Evolutionary conservation across 768 basidiomycete species (phyloP).

Genomic region (Mycena filopes): DNA sequence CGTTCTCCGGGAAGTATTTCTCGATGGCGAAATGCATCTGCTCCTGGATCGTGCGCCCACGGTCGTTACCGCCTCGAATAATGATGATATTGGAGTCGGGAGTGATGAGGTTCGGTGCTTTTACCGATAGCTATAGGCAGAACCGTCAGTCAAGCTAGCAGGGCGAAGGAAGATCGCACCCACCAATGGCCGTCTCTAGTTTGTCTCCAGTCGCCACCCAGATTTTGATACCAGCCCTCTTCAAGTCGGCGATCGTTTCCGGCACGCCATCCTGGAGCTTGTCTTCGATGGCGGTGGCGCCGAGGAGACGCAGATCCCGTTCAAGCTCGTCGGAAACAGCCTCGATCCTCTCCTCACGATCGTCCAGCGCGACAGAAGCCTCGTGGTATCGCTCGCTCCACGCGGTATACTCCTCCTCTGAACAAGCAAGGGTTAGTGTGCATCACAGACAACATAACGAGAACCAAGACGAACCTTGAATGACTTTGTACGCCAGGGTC

Average conservation of each 20-base stretch:
- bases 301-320: constrained; percentile 80
- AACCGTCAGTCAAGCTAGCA: neutral
- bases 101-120: constrained; percentile 93
- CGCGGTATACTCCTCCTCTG: constrained; percentile 80
- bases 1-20: constrained; percentile 84
- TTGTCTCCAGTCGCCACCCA: constrained; percentile 99
- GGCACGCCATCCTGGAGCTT: constrained; percentile 97
- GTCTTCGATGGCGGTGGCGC: constrained; percentile 98
- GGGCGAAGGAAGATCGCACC: constrained; percentile 32
- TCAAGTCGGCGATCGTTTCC: constrained; percentile 94
- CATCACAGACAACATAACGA: constrained; percentile 14
- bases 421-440: neutral
- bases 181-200: constrained; percentile 94
- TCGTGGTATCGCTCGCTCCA: constrained; percentile 88
- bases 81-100: constrained; percentile 93
- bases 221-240: constrained; percentile 96
- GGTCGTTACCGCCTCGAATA: constrained; percentile 79
- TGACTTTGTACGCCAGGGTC: constrained; percentile 91
- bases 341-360: constrained; percentile 85
- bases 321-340: constrained; percentile 85
- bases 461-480: constrained; percentile 63
- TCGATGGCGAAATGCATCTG: constrained; percentile 87
- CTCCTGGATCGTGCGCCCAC: constrained; percentile 72
- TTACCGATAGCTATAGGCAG: constrained; percentile 92
- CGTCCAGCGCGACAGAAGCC: constrained; percentile 80